Evolutionary conservation across 805 yeast species (phyloP).

Genomic region (Alloascoidea hylecoeti): DNA sequence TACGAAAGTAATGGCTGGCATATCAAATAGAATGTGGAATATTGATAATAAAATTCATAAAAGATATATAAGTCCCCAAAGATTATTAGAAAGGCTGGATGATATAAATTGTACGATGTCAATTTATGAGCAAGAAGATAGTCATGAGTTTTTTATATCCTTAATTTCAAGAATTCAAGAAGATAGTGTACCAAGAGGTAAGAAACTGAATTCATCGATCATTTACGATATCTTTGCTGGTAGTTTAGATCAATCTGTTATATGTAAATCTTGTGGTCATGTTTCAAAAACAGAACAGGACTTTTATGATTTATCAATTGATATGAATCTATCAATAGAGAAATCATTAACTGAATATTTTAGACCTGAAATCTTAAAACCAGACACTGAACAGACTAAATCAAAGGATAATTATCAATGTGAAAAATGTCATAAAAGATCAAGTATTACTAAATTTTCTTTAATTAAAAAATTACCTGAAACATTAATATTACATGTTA

Average conservation of each 20-base stretch:
- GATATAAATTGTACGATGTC: conserved; percentile 95
- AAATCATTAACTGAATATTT: conserved; percentile 72
- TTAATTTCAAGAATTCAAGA: conserved; percentile 79
- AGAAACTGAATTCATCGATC: conserved; percentile 64
- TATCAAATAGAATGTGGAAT: conserved; percentile 22
- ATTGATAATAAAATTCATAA: conserved; percentile 15
- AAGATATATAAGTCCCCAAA: conserved; percentile 59
- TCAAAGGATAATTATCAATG: conserved; percentile 77
- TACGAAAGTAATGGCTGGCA: conserved; percentile 51
- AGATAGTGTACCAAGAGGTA: conserved; percentile 86
- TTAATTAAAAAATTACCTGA: conserved; percentile 79
- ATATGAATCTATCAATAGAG: conserved; percentile 62
- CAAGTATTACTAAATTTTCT: conserved; percentile 65
- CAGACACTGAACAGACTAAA: conserved; percentile 29
- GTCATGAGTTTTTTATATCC: conserved; percentile 95
- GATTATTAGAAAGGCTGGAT: conserved; percentile 51
- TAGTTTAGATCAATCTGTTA: conserved; percentile 65
- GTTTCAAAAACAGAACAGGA: conserved; percentile 84
- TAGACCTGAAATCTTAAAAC: conserved; percentile 62
- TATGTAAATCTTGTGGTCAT: conserved; percentile 72
- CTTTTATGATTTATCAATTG: conserved; percentile 81
- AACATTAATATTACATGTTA: conserved; percentile 72
- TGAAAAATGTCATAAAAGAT: conserved; percentile 67
- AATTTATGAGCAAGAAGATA: conserved; percentile 96
- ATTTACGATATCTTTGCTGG: conserved; percentile 95